Base-by-base conservation (phyloP, 345 rosid genomes). In the Cardamine chenopodiifolia region DNA sequence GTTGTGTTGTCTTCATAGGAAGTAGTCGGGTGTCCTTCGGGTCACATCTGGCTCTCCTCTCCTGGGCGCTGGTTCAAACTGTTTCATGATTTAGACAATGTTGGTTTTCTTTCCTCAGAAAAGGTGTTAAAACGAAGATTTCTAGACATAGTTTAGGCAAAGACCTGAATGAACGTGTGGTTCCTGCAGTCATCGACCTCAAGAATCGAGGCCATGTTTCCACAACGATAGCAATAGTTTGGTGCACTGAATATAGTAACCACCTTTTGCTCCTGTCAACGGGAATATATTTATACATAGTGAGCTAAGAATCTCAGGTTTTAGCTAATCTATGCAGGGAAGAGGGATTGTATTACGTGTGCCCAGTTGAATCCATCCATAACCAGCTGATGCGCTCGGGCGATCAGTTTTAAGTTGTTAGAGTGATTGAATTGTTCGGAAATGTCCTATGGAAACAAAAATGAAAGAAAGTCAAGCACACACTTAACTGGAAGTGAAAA, bases 331-430 rank as follows among this genome's bases (percentile, higher is more conserved):
- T 47, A 61, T 8, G 40, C n/a, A 35, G 40, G 17, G 50, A 48
- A 25, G 28, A 28, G 6, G 29, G 60, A 64, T 79, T 49, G 39
- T 14, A 63, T 84, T 85, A 92, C 99, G 78, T 95, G 99, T 58
- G 93, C 99, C 97, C 97, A 95, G 82, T 90, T 92, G 79, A 82
- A 95, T 73, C 99, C 99, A 69, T 95, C 99, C 97, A 92, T 95
- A 56, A 95, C 99, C 78, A 95, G 90, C 79, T 95, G 97, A 80
- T 95, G 99, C 57, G 97, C 97, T 82, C 99, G 86, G 32, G 99
- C 97, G 52, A 95, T 95, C 85, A 95, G 80, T 72, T 92, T 88
- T 72, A 95, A 82, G 87, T 65, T 87, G 83, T 95, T 95, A 59
- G 88, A 83, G 84, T 94, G 98, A 79, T 90, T 90, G 83, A 90